Base-by-base conservation (phyloP, 495 filamentous ascomycete species). In the Xylaria bambusicola region DNA sequence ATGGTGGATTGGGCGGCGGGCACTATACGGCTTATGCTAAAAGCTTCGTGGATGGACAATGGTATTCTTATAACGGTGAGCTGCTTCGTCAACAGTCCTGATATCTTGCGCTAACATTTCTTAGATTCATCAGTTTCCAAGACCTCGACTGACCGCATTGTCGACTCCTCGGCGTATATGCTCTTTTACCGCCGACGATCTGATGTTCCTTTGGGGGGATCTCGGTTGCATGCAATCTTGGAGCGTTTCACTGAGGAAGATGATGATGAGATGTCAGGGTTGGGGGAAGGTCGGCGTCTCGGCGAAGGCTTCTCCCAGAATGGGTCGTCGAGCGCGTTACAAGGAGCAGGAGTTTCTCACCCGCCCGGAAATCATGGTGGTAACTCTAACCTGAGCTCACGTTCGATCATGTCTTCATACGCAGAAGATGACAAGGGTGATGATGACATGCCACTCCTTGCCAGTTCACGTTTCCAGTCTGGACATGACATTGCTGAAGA, bases 11-110 rank as follows among this genome's bases (percentile, higher is more conserved):
- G 46, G 89, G 90, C 26, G 94, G 94, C 20, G 94, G 94, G 0
- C 94, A 98, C 71, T 98, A 98, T 73, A 97, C 92, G 17, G 94
- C 95, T 2, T 90, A 84, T 71, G 91, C 92, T 2, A 91, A 91
- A 77, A 98, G 95, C 65, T 97, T 93, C 68, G 75, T 88, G 53
- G 90, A 94, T 58, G 83, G 82, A 59, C 72, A 86, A 66, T 98
- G 95, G 95, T 95, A 96, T 68, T 86, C 93, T 47, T 98, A 93
- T 68, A 97, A 98, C 70, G 94, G 93, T 96, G 80, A 71, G 87
- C 76, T 27, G 46, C n/a, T 31, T 56, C 44, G 40, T 13, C 15
- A 1, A 6, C n/a, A 46, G 15, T 35, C 10, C 29, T 35, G 33
- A 41, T 1, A 17, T 24, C 26, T 12, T 20, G 33, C 17, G 9